Evolutionary conservation across 164 flowering plant genomes (phyloP), one percentile per base, ranked within the genome.

Genomic region (Cinnamomum micranthum): DNA sequence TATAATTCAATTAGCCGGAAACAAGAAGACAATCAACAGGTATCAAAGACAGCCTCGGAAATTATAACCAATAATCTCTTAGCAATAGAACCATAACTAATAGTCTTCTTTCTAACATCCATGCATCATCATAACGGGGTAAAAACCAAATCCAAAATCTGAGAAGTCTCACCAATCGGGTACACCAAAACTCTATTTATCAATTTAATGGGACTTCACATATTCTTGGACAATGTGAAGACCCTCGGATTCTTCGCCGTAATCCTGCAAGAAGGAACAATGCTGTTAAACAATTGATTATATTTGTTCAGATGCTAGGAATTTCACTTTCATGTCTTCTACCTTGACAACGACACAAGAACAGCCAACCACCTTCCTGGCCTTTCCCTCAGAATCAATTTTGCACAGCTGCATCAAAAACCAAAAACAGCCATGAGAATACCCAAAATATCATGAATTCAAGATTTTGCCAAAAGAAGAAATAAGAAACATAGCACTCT

Each of bases 281-380:
- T 25, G 14, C 20, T 17, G 15, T 3, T 1, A 33, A 25, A 22
- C 6, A 13, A 4, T 51, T 47, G n/a, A 10, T 25, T 13, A 55
- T 55, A 55, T 55, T 6, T 5, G n/a, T 20, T 20, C 7, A 20
- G n/a, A 55, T 13, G 60, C 60, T 0, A 5, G 19, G n/a, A 55
- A 14, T 55, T 55, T 55, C n/a, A 3, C 60, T 55, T 55, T 20
- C 69, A 63, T 4, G 17, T 14, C 19, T 31, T 58, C 19, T 82
- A 93, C 98, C 95, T 90, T 92, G 47, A 93, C 89, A 52, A 93
- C 97, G 62, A 90, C 86, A 59, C 90, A 87, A 6, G 95, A 88
- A 80, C 91, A 87, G 33, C 93, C 92, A 14, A 90, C 92, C 22
- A 93, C 98, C 71, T 93, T 91, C 82, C 96, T 85, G 4, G 98